Conservation (phyloP, 192 early-diverging fungal genomes). For the Gonapodya prolifera region DNA sequence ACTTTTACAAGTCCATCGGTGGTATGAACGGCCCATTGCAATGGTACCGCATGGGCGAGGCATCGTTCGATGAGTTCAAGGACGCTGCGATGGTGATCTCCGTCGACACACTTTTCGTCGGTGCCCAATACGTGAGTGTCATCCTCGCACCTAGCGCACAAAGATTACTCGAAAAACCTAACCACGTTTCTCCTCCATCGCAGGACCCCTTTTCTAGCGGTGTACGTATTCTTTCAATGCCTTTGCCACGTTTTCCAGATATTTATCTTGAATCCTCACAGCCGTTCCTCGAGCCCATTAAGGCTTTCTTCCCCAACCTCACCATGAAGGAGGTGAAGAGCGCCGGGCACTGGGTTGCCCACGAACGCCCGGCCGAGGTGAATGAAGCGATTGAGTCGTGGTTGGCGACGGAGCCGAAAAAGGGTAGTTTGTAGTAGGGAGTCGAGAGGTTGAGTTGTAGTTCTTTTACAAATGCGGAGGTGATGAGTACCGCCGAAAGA, state of each 20-base stretch:
- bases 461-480: too few relatives aligned
- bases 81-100: not conserved
- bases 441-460: too few relatives aligned
- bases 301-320: not conserved
- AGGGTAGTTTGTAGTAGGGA: too few relatives aligned
- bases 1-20: not conserved
- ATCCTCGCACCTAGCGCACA: too few relatives aligned
- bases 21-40: not conserved
- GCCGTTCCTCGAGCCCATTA: not conserved
- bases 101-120: not conserved
- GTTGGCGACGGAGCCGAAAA: not conserved
- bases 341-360: constrained; percentile 3
- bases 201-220: not conserved
- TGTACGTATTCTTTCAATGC: not conserved
- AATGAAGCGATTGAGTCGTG: not conserved
- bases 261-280: not conserved
- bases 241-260: not conserved
- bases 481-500: too few relatives aligned
- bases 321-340: not conserved
- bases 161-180: too few relatives aligned
- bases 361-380: constrained; percentile 1
- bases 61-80: not conserved
- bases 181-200: too few relatives aligned
- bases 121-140: not conserved
- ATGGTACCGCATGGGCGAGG: constrained; percentile 7